A percentile compares a stretch with the other conserved stretches of the same genome.
Evolutionary conservation across 176 grass and related monocot genomes (phyloP).

Genomic region (Juncus effusus): DNA sequence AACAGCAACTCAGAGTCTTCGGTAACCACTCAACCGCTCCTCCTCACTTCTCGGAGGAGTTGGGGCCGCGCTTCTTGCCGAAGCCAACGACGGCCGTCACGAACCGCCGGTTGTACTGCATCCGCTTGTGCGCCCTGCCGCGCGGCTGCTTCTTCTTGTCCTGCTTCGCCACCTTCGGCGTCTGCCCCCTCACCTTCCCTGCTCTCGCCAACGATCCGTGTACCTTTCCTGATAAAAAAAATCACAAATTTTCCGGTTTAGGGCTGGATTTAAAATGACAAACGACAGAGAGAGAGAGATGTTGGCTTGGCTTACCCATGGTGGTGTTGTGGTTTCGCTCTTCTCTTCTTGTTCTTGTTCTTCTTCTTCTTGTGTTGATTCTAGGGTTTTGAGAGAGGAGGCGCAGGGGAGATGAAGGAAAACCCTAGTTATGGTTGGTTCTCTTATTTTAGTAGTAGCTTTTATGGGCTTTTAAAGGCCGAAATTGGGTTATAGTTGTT

Average conservation of each 20-base stretch:
- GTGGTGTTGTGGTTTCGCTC: not conserved
- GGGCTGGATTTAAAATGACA: too few species aligned
- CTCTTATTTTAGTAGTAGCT: conserved; percentile 20
- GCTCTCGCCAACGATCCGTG: conserved; percentile 83
- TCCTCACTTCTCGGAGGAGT: conserved; percentile 78
- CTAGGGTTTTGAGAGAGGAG: not conserved
- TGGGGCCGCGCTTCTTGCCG: conserved; percentile 85
- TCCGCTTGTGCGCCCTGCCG: conserved; percentile 74
- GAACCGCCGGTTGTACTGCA: conserved; percentile 94
- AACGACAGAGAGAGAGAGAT: not conserved
- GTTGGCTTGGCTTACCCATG: conserved; percentile 2
- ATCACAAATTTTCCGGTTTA: not conserved
- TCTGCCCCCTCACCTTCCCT: conserved; percentile 77
- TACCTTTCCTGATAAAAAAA: conserved; percentile 54
- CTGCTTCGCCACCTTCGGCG: conserved; percentile 86
- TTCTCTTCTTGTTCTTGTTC: not conserved
- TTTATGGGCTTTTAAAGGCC: not conserved
- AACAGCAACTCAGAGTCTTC: conserved; percentile 4
- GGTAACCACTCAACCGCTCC: not conserved
- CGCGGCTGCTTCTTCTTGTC: conserved; percentile 93
- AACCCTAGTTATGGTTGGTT: conserved; percentile 23
- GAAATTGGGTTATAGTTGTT: too few species aligned
- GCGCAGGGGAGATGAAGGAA: conserved; percentile 2
- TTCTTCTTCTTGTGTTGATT: too few species aligned
- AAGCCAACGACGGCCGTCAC: conserved; percentile 85